Percentiles rank a stretch among this genome's conserved stretches.
Evolutionary conservation across 768 basidiomycete genomes (phyloP).

Genomic region (Hortiboletus campestris): DNA sequence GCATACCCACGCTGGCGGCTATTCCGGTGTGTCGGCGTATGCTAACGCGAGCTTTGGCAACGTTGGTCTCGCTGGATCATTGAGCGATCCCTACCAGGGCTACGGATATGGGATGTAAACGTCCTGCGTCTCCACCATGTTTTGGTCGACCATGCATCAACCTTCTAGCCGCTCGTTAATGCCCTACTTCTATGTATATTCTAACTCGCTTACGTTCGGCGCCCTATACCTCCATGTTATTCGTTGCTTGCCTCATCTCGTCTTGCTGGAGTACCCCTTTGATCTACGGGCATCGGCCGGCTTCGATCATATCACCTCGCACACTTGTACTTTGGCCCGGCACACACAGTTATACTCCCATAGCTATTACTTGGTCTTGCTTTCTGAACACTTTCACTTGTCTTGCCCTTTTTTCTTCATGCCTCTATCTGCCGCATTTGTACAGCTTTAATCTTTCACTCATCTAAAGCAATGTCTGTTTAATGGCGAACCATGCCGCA

Average conservation of each 20-base stretch:
- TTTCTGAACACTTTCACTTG: slow-evolving; percentile 33
- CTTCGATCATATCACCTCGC: slow-evolving; percentile 50
- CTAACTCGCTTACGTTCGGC: slow-evolving; percentile 34
- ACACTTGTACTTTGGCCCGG: slow-evolving; percentile 71
- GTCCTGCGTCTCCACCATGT: slow-evolving; percentile 27
- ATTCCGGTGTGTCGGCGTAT: slow-evolving; percentile 54
- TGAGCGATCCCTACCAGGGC: slow-evolving; percentile 75
- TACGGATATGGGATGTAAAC: slow-evolving; percentile 82
- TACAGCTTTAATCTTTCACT: slow-evolving; percentile 38
- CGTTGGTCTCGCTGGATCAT: slow-evolving; percentile 47
- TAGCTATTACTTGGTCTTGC: slow-evolving; percentile 36
- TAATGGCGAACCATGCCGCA: slow-evolving; percentile 37
- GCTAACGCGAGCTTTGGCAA: slow-evolving; percentile 53
- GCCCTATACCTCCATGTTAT: slow-evolving; percentile 33
- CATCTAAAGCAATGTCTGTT: slow-evolving; percentile 43
- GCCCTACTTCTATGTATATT: slow-evolving; percentile 39
- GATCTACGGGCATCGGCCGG: slow-evolving; percentile 35
- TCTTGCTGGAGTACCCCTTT: slow-evolving; percentile 34
- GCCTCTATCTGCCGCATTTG: slow-evolving; percentile 47
- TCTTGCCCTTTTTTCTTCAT: slow-evolving; percentile 24
- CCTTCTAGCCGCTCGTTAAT: slow-evolving; percentile 29
- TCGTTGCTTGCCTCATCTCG: slow-evolving; percentile 39
- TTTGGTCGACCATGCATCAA: slow-evolving; percentile 12
- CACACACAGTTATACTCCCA: slow-evolving; percentile 46
- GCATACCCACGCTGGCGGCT: slow-evolving; percentile 52